phyloP scores from a whole-genome alignment of 768 basidiomycete genomes.

The Phylloporus sp. region DNA sequence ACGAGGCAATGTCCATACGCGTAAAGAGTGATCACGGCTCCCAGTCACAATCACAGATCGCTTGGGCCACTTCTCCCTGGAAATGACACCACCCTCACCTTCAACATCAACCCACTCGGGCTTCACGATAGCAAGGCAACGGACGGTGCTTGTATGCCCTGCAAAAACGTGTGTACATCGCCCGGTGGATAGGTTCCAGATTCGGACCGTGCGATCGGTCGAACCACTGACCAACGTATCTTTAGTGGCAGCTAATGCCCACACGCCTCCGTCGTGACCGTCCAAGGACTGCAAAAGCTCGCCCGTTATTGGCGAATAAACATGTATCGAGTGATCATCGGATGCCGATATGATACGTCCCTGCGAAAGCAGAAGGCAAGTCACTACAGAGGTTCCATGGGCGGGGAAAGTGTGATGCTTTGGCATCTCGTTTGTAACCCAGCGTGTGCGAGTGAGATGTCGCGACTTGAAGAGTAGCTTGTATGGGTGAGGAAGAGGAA shows the following conservation, averaged over 20 bases:
- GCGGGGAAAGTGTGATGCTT: constrained; percentile 82
- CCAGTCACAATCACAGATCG: constrained; percentile 71
- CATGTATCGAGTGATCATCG: constrained; percentile 94
- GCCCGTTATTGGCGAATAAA: constrained; percentile 87
- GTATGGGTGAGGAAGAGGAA: constrained; percentile 80
- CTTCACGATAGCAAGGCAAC: constrained; percentile 93
- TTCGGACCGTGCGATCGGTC: constrained; percentile 89
- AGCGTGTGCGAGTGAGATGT: constrained; percentile 72
- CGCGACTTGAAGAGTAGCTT: constrained; percentile 93
- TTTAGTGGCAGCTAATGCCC: constrained; percentile 90
- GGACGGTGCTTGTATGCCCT: constrained; percentile 94
- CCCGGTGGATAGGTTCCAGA: constrained; percentile 82
- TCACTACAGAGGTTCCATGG: constrained; percentile 88
- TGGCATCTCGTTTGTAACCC: constrained; percentile 70
- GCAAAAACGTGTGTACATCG: constrained; percentile 90
- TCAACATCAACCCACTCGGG: constrained; percentile 83
- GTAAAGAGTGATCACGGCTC: constrained; percentile 60
- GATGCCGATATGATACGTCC: constrained; percentile 96
- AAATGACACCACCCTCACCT: constrained; percentile 54
- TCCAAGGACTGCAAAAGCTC: constrained; percentile 67
- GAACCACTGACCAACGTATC: constrained; percentile 88
- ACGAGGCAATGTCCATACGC: constrained; percentile 65
- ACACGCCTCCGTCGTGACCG: constrained; percentile 95
- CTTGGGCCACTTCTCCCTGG: constrained; percentile 70
- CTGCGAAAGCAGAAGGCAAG: constrained; percentile 91